Evolutionary conservation across 1,284 basidiomycete species (phyloP), one percentile per base, ranked within the genome.

Genomic region (Ceratobasidium sp.): DNA sequence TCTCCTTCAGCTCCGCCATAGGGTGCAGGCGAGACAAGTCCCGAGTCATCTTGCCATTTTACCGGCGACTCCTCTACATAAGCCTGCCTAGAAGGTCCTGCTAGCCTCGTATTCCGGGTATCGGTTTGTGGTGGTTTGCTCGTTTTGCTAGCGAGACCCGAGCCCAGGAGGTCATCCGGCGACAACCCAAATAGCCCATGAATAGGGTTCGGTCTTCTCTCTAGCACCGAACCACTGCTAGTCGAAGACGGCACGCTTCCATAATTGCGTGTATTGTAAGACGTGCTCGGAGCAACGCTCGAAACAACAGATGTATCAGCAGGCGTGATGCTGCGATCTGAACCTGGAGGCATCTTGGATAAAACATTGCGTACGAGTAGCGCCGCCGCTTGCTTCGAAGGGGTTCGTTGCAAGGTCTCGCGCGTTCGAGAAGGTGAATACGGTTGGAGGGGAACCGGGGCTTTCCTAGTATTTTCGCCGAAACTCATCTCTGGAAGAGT

Each of bases 21-120:
- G 11, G 56, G 16, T 29, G 69, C 69, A 51, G 69, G 58, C 11
- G 69, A 73, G 3, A 73, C 69, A 9, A 62, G 59, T 34, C 69
- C 69, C 3, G 59, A 73, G 22, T 73, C 69, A 27, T 73, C 59
- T 34, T 73, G 69, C 69, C 69, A 73, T 19, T 73, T 73, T 37
- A 73, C 37, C n/a, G 69, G 69, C 19, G 69, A 73, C 13, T 73
- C 69, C n/a, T 73, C 69, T 34, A 48, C 69, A 62, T 73, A 63
- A 49, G 58, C 41, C 24, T 62, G 56, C 29, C 46, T 72, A 5
- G 69, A 62, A 1, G 69, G 43, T 1, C 69, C 69, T 7, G 58
- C 31, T 24, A 51, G n/a, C 58, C 13, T 49, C 14, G 56, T 22
- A 41, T 31, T 61, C 9, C 9, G 56, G 24, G 29, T 39, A 48